phyloP scores from a whole-genome alignment of 208 protist species.

The Phytomonas serpens region DNA sequence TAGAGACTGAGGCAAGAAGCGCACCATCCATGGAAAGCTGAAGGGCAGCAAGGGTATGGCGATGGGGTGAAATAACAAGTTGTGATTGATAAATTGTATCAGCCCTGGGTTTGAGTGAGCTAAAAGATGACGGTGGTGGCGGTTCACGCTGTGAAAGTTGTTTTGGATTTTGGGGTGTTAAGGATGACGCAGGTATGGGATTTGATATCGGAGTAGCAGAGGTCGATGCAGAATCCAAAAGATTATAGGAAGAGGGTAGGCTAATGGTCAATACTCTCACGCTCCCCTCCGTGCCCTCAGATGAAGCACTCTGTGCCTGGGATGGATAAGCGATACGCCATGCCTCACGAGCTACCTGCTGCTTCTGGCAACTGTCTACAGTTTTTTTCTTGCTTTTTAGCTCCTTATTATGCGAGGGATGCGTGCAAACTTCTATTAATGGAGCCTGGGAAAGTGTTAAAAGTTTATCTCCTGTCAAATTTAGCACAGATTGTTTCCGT shows the following conservation, averaged over 20 bases:
- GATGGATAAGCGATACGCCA: background rate
- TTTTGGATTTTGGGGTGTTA: background rate
- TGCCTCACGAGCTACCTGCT: background rate
- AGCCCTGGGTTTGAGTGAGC: background rate
- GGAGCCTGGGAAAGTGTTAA: background rate
- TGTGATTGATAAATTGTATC: slow-evolving; percentile 5
- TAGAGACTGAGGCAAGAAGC: slow-evolving; percentile 45
- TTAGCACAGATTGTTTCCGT: slow-evolving; percentile 37
- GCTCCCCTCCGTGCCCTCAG: background rate
- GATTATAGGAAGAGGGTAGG: background rate
- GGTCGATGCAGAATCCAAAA: background rate
- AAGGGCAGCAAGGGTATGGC: slow-evolving; percentile 26
- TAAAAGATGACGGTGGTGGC: background rate
- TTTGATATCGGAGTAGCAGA: background rate
- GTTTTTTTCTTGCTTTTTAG: background rate
- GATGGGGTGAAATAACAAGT: slow-evolving; percentile 24
- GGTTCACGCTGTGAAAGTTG: background rate
- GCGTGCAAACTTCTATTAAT: background rate
- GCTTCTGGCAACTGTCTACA: background rate
- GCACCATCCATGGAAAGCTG: slow-evolving; percentile 24
- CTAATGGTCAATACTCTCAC: background rate
- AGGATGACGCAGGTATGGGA: background rate
- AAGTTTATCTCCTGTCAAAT: slow-evolving; percentile 2
- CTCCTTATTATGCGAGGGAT: background rate
- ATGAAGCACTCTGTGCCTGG: background rate